Evolutionary conservation across 257 asterid species (phyloP).

Genomic region (Solanum etuberosum): DNA sequence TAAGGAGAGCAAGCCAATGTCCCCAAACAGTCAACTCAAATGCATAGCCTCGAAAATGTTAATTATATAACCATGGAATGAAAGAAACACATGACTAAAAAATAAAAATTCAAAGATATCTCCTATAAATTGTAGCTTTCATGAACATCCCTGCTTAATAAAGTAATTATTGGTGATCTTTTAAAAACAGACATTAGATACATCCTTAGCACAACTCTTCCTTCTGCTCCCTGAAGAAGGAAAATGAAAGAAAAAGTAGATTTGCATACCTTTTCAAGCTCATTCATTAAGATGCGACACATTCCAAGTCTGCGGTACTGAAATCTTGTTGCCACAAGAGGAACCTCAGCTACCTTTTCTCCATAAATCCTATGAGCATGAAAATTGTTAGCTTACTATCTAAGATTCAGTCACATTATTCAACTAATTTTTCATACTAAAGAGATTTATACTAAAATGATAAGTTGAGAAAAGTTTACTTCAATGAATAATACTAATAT

Average conservation of each 20-base stretch:
- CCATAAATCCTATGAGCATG: slow-evolving; percentile 46
- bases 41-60: neutral
- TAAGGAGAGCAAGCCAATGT: neutral
- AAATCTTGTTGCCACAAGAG: slow-evolving; percentile 73
- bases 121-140: neutral
- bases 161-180: neutral
- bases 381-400: neutral
- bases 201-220: neutral
- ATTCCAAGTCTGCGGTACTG: slow-evolving; percentile 70
- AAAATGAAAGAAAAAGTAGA: neutral
- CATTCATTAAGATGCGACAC: slow-evolving; percentile 70
- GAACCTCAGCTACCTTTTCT: slow-evolving; percentile 64
- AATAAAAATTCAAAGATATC: neutral
- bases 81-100: neutral
- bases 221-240: neutral
- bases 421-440: neutral
- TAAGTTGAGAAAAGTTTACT: neutral
- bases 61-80: neutral
- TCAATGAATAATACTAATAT: neutral
- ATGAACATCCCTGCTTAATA: neutral
- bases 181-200: neutral
- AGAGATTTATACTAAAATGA: neutral
- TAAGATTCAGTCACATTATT: neutral
- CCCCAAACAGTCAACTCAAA: neutral
- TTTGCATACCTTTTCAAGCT: slow-evolving; percentile 54